Conservation (phyloP, 2,329 filamentous ascomycete genomes). For the Aspergillus latus region DNA sequence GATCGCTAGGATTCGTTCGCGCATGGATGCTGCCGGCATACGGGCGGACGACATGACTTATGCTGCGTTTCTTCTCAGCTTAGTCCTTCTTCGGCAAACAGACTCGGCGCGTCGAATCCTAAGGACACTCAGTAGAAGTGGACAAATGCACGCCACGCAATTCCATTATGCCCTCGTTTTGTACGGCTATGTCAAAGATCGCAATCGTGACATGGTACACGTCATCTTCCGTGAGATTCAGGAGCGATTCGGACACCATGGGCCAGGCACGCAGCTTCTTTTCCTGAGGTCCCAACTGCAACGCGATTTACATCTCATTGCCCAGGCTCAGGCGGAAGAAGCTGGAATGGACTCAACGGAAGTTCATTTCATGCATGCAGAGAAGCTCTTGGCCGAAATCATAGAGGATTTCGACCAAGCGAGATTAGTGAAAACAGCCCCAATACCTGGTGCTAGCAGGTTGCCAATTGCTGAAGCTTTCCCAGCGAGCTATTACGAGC, state of each 20-base stretch:
- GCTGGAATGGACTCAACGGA: conserved; percentile 13
- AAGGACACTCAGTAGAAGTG: conserved; percentile 39
- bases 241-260: conserved; percentile 35
- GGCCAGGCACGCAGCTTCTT: conserved; percentile 36
- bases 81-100: conserved; percentile 55
- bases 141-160: conserved; percentile 40
- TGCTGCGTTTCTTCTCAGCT: conserved; percentile 59
- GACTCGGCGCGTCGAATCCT: conserved; percentile 57
- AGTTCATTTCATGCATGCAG: conserved; percentile 33
- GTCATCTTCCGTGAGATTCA: conserved; percentile 49
- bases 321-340: conserved; percentile 19
- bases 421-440: conserved; percentile 48
- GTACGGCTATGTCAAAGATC: conserved; percentile 51
- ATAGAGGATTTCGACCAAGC: conserved; percentile 40
- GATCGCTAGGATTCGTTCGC: conserved; percentile 54
- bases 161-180: conserved; percentile 50
- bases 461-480: conserved; percentile 43
- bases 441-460: conserved; percentile 33
- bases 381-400: conserved; percentile 39
- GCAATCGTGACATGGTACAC: conserved; percentile 51
- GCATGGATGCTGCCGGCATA: conserved; percentile 56
- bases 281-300: conserved; percentile 37
- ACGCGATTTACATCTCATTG: conserved; percentile 32
- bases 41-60: conserved; percentile 59
- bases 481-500: conserved; percentile 54